Conservation (phyloP, 2,329 filamentous ascomycete genomes). For the Seiridium unicorne region DNA sequence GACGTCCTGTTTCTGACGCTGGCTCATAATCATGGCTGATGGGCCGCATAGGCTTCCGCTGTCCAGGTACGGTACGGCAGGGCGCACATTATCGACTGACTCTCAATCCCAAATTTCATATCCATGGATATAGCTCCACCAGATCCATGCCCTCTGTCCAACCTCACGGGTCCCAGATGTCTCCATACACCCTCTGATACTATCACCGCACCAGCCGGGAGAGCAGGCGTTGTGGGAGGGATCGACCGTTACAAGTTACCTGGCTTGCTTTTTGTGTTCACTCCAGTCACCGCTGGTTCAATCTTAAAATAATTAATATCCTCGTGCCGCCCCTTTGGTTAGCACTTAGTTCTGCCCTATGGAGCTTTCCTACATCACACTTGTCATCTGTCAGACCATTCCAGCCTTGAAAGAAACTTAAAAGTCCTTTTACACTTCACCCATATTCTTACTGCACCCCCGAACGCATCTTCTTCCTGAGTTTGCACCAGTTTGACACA, state of each 20-base stretch:
- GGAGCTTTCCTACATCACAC: slow-evolving; percentile 4
- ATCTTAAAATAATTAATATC: slow-evolving; percentile 33
- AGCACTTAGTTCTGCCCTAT: slow-evolving; percentile 8
- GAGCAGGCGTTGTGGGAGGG: slow-evolving; percentile 8
- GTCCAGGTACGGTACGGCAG: not conserved
- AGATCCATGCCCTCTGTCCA: slow-evolving; percentile 4
- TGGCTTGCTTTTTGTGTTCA: slow-evolving; percentile 27
- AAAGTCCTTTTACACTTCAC: not conserved
- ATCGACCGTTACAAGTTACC: slow-evolving; percentile 21
- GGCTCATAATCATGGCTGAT: not conserved
- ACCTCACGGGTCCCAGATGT: slow-evolving; percentile 5
- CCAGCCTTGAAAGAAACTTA: not conserved
- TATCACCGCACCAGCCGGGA: slow-evolving; percentile 7
- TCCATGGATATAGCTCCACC: slow-evolving; percentile 6
- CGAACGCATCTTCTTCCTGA: not conserved
- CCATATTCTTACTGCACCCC: not conserved
- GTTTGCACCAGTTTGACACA: not conserved
- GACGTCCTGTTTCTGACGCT: not conserved
- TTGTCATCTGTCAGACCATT: not conserved
- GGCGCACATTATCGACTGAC: slow-evolving; percentile 7
- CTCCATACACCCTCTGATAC: slow-evolving; percentile 6
- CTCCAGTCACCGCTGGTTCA: slow-evolving; percentile 30
- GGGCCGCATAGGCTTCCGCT: not conserved
- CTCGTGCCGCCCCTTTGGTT: slow-evolving; percentile 24
- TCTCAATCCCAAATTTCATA: not conserved